A percentile compares a stretch with the other conserved stretches of the same genome.
These are phyloP conservation scores for Botrytis fragariae DNA, from an alignment of 2,329 filamentous ascomycete genomes.

Conservation along the genomic window DNA sequence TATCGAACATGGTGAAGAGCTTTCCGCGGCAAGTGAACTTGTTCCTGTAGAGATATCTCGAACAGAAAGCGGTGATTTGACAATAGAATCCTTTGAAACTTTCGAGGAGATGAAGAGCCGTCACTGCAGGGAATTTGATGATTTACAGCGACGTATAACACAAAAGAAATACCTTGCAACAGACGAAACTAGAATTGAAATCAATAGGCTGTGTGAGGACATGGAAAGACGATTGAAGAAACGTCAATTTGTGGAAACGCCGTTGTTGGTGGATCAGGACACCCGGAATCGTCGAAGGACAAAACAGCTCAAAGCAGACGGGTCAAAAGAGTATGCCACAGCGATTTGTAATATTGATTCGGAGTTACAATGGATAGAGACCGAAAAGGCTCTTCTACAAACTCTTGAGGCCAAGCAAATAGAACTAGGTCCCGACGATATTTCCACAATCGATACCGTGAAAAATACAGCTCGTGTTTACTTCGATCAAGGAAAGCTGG, in stretches of 20 bases:
- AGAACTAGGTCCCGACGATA: conserved; percentile 17
- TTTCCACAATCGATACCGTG: conserved; percentile 22
- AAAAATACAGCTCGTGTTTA: conserved; percentile 22
- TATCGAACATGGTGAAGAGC: not conserved
- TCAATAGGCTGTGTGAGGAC: not conserved
- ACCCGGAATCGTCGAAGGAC: not conserved
- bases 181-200: not conserved
- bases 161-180: not conserved
- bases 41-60: not conserved
- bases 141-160: not conserved
- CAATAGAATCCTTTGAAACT: not conserved
- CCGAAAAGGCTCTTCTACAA: not conserved
- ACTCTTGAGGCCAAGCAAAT: conserved; percentile 17
- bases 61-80: not conserved
- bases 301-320: not conserved
- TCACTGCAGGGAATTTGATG: not conserved
- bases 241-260: not conserved
- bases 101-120: not conserved
- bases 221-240: not conserved
- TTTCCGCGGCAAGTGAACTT: not conserved
- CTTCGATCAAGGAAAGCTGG: conserved; percentile 22
- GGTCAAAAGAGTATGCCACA: not conserved
- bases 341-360: not conserved
- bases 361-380: conserved; percentile 7
- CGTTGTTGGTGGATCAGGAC: not conserved